Evolutionary conservation across 257 asterid genomes (phyloP).

Genomic region (Salvia miltiorrhiza): DNA sequence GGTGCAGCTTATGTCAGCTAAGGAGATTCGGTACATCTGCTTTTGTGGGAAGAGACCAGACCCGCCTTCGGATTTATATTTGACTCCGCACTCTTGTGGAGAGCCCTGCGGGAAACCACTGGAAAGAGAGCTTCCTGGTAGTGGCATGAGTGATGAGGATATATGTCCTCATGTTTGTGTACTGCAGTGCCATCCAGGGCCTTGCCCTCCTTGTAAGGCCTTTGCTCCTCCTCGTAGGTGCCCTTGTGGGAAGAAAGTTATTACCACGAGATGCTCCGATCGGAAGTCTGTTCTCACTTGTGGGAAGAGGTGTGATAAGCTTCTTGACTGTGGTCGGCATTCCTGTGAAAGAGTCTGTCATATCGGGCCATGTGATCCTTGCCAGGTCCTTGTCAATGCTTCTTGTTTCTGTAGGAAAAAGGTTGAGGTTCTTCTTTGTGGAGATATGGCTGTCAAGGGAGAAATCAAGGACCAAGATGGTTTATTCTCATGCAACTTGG

Average conservation of each 20-base stretch:
- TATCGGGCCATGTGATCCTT: constrained; percentile 84
- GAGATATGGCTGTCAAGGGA: constrained; percentile 79
- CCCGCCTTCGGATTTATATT: constrained; percentile 86
- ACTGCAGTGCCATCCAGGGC: constrained; percentile 98
- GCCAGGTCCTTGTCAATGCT: constrained; percentile 70
- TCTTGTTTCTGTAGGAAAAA: constrained; percentile 87
- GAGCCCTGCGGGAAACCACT: constrained; percentile 89
- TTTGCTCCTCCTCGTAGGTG: constrained; percentile 87
- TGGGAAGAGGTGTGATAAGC: constrained; percentile 79
- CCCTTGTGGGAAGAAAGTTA: constrained; percentile 89
- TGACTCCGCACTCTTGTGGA: constrained; percentile 99
- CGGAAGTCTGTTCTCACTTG: constrained; percentile 82
- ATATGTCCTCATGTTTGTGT: constrained; percentile 93
- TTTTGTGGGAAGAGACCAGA: constrained; percentile 89
- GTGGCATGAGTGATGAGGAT: constrained; percentile 61
- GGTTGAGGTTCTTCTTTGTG: constrained; percentile 68
- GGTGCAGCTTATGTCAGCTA: constrained; percentile 80
- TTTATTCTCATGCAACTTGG: constrained; percentile 69
- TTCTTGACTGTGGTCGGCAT: constrained; percentile 87
- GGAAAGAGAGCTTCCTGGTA: constrained; percentile 67
- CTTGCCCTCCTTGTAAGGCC: constrained; percentile 98
- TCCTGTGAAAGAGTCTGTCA: constrained; percentile 70
- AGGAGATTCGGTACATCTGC: constrained; percentile 79
- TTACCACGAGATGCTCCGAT: constrained; percentile 90
- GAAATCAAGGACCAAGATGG: constrained; percentile 63